Base-by-base conservation (phyloP, 2,329 filamentous ascomycete genomes). In the Aaosphaeria arxii region DNA sequence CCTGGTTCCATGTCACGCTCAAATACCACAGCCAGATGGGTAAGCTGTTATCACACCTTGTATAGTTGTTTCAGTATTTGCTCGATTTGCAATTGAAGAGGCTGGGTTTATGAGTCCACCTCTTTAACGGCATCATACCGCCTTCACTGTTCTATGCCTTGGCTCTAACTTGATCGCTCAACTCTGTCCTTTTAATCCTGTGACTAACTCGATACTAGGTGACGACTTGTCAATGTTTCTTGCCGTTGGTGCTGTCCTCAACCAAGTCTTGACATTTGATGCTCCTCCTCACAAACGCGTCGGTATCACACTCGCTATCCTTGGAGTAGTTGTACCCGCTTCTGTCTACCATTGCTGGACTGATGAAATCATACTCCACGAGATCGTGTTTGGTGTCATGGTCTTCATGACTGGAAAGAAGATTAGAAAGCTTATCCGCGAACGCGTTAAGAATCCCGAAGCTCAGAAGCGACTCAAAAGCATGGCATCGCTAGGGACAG, bases 151-250 rank as follows among this genome's bases (percentile, higher is more conserved):
- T 24, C 17, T 24, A 24, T 24, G 17, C 17, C 17, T 24, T 24
- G 17, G 17, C 17, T 24, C 17, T 24, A 24, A 24, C 17, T 24
- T 24, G 17, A 24, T 24, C 17, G 17, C 17, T 24, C 17, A 24
- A 24, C 17, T 40, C 5, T 28, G 7, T 24, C 24, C 42, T 9
- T 46, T 38, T 11, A 7, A 11, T n/a, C 17, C 17, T 31, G 24
- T 28, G 11, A 36, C 33, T 36, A 36, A 36, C n/a, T 9, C n/a
- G 9, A n/a, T 36, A 36, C 33, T 40, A 66, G 74, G 73, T 52
- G 81, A 84, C 54, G 81, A 84, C 55, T 66, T 83, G n/a, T 77
- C 78, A 46, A 83, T 83, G 81, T 73, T 83, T 30, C 64, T 79
- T 9, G 72, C 82, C 4, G 74, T 73, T 24, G 78, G 76, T 50